Evolutionary conservation across 495 filamentous ascomycete species (phyloP).

Genomic region (Lasiosphaeriaceae sp.): DNA sequence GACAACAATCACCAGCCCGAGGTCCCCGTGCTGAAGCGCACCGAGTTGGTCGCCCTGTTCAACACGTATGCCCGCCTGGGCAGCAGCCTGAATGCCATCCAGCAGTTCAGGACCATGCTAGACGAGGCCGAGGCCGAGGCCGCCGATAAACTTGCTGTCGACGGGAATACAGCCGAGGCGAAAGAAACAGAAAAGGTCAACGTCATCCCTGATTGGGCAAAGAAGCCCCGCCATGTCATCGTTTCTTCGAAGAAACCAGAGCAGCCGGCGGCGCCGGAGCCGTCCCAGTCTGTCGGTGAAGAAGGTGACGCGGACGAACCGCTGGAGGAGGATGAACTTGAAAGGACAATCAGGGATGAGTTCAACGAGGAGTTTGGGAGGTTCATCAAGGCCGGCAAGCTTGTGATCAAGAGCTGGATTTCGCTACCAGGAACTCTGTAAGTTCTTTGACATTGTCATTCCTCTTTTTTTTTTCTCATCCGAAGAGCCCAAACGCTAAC

Average conservation of each 20-base stretch:
- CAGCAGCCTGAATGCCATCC: conserved; percentile 69
- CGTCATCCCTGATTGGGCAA: conserved; percentile 37
- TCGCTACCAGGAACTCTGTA: conserved; percentile 65
- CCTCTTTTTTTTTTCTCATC: no score
- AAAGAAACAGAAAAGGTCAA: conserved; percentile 20
- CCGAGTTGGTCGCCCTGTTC: conserved; percentile 88
- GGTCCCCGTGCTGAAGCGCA: conserved; percentile 74
- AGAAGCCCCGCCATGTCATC: conserved; percentile 41
- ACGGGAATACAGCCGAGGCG: no score
- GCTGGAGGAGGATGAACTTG: conserved; percentile 9
- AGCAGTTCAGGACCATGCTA: conserved; percentile 69
- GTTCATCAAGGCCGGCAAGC: conserved; percentile 57
- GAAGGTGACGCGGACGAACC: no score
- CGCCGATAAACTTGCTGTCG: conserved; percentile 32
- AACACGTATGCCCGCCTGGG: conserved; percentile 89
- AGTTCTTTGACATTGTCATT: conserved; percentile 37
- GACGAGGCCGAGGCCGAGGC: conserved; percentile 47
- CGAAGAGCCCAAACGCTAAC: no score
- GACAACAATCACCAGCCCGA: conserved; percentile 68
- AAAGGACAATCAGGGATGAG: conserved; percentile 48
- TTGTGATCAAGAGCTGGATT: conserved; percentile 68
- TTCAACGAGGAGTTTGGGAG: conserved; percentile 60
- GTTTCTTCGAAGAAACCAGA: conserved; percentile 18
- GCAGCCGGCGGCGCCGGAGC: conserved; percentile 9
- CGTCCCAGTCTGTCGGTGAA: conserved; percentile 28